Evolutionary conservation across 192 early-diverging fungal species (phyloP), one percentile per base, ranked within the genome.

Genomic region (Coemansia sp.): DNA sequence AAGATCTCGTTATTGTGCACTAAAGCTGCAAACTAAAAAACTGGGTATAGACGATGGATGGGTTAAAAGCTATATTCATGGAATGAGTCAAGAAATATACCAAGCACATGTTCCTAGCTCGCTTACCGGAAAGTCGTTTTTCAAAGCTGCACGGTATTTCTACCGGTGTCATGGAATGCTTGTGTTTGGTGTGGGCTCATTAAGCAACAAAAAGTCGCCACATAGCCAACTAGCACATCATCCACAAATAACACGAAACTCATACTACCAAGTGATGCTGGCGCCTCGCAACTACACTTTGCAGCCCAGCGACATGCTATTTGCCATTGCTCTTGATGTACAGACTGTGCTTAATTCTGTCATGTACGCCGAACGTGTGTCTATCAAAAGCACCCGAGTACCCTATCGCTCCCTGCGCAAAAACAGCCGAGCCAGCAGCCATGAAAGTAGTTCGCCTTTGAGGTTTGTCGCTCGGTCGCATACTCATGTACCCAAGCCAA

Each of bases 31-130:
- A 4, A 49, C 40, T 39, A 4, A 15, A 31, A 41, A 51, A 43
- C 14, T 11, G 14, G 23, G 3, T 53, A 53, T 74, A 74, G 72
- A 74, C 12, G 72, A 75, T 42, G 52, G 28, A 9, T 80, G 78
- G 78, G 61, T 76, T 48, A 68, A 61, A 31, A 65, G 43, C 38
- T 80, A 80, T 40, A 48, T 80, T 31, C 68, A 80, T 42, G 72
- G 78, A 10, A 66, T 74, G 11, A 63, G 63, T 46, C 78, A 75
- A 35, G 78, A 80, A 48, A 80, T 80, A 6, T 80, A 80, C 72
- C 70, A 80, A 15, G 65, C 65, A 7, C 67, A 61, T 36, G 65
- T 75, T 1, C 72, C 78, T 0, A 20, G 30, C 2, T 68, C 68
- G 13, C 68, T 75, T 1, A 40, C 65, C 13, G 78, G 78, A 1